phyloP scores from a whole-genome alignment of 192 early-diverging fungal species.

The Linnemannia exigua region DNA sequence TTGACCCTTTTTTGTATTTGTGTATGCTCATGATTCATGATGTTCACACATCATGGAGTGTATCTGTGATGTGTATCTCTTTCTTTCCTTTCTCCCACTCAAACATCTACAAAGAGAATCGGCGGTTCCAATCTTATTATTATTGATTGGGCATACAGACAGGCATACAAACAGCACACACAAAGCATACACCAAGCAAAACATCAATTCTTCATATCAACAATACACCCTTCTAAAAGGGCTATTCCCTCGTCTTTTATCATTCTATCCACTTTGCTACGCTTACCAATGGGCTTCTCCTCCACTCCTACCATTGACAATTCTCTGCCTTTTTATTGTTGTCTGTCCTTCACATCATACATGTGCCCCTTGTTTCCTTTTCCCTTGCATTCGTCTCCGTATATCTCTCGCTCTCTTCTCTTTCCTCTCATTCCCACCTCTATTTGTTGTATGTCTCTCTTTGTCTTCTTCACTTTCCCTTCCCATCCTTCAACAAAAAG shows the following conservation, averaged over 20 bases:
- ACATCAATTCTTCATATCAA: not conserved
- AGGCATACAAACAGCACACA: not conserved
- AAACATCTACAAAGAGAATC: not conserved
- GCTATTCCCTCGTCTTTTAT: not conserved
- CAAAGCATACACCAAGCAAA: not conserved
- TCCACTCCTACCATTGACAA: not conserved
- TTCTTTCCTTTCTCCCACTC: not conserved
- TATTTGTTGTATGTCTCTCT: conserved; percentile 9
- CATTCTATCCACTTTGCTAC: not conserved
- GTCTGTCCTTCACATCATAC: not conserved
- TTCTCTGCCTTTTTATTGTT: too few species aligned
- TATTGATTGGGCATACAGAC: not conserved
- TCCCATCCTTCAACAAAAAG: not conserved
- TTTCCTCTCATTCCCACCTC: conserved; percentile 10
- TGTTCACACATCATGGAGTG: not conserved
- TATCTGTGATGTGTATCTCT: not conserved
- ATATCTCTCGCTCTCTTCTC: not conserved
- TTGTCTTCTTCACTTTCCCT: not conserved
- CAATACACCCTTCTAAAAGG: not conserved
- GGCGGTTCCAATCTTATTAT: not conserved
- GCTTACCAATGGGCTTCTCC: too few species aligned
- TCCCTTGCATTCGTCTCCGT: not conserved
- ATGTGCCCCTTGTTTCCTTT: not conserved
- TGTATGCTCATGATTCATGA: too few species aligned
- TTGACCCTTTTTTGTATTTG: not conserved